phyloP scores from a whole-genome alignment of 495 filamentous ascomycete species.

The Penicillium macrosclerotiorum region DNA sequence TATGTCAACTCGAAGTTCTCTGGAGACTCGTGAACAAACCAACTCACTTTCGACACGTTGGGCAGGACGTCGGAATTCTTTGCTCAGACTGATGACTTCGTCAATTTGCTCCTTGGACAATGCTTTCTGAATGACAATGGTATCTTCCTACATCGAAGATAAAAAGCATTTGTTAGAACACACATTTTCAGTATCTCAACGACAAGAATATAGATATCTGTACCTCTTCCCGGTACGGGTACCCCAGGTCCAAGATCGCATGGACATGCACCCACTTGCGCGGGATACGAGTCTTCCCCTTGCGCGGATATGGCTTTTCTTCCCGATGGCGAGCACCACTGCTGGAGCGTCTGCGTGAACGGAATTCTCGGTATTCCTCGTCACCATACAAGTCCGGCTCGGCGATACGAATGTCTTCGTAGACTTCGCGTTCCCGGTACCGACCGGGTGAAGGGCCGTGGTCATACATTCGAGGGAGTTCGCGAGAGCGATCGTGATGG shows the following conservation, averaged over 20 bases:
- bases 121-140: slow-evolving; percentile 74
- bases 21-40: background rate
- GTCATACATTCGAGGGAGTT: slow-evolving; percentile 13
- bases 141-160: slow-evolving; percentile 56
- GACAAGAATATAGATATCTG: background rate
- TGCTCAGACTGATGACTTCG: slow-evolving; percentile 77
- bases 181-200: background rate
- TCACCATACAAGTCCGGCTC: slow-evolving; percentile 68
- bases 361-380: slow-evolving; percentile 60
- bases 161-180: background rate
- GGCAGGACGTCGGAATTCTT: slow-evolving; percentile 51
- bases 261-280: slow-evolving; percentile 68
- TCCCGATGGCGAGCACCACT: slow-evolving; percentile 37
- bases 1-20: background rate
- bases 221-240: slow-evolving; percentile 86
- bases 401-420: slow-evolving; percentile 65
- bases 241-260: slow-evolving; percentile 78
- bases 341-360: slow-evolving; percentile 54
- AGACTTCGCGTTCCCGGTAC: slow-evolving; percentile 50
- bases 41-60: slow-evolving; percentile 29
- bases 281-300: slow-evolving; percentile 85
- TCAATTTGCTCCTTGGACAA: slow-evolving; percentile 88
- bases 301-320: slow-evolving; percentile 65
- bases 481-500: slow-evolving; percentile 36
- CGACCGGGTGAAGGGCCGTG: slow-evolving; percentile 40